phyloP scores from a whole-genome alignment of 257 asterid genomes.

The Solanum virginianum region DNA sequence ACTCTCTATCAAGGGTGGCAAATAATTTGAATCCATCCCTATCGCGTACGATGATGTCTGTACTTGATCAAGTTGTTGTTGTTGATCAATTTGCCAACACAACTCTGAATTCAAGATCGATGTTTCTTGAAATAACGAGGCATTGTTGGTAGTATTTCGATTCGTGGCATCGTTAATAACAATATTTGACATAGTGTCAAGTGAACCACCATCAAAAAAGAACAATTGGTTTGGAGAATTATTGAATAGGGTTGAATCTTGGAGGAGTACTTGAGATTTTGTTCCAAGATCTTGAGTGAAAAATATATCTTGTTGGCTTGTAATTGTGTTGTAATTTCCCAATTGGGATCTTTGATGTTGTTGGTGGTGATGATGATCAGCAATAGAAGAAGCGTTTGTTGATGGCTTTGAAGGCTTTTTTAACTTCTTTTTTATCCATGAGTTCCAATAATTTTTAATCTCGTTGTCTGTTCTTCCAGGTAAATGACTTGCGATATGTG shows the following conservation, averaged over 20 bases:
- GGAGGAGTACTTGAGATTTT: conserved; percentile 10
- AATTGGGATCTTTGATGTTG: conserved; percentile 19
- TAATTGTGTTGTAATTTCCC: conserved; percentile 2
- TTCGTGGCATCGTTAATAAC: neutral
- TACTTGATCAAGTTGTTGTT: conserved; percentile 11
- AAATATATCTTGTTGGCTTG: conserved; percentile 26
- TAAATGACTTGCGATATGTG: conserved; percentile 87
- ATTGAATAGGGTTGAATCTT: conserved; percentile 13
- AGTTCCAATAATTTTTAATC: conserved; percentile 89
- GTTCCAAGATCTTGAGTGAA: conserved; percentile 29
- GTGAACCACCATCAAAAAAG: conserved; percentile 36
- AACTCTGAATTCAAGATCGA: conserved; percentile 8
- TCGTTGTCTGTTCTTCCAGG: conserved; percentile 94
- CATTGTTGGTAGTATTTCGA: conserved; percentile 1
- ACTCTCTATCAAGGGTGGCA: conserved; percentile 39
- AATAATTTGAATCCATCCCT: conserved; percentile 10
- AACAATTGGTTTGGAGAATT: conserved; percentile 33
- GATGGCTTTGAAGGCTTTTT: conserved; percentile 33
- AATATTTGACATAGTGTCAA: conserved; percentile 5
- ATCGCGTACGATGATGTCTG: neutral
- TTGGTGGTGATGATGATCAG: neutral
- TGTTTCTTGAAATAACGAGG: conserved; percentile 35
- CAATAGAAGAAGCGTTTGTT: neutral
- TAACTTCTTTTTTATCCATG: conserved; percentile 86
- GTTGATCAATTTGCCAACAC: conserved; percentile 36